Base-by-base conservation (phyloP, 75 land plant species). In the Cupressus sempervirens region DNA sequence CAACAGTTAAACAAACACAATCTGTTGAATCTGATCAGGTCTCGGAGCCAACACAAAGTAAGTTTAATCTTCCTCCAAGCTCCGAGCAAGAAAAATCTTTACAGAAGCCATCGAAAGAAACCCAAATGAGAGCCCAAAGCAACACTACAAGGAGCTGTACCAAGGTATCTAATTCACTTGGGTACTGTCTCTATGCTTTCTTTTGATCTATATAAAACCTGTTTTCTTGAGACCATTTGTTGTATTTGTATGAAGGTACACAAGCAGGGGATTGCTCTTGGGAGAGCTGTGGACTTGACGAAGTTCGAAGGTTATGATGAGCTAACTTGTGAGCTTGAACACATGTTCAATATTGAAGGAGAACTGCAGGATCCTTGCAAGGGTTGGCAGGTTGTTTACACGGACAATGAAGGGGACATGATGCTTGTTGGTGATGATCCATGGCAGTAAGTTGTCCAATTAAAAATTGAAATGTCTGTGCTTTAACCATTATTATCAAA, bases 371-470 rank as follows among this genome's bases (percentile, higher is more conserved):
- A 91, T 26, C 85, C 87, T 0, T 70, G 89, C 54, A 92, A 91
- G 65, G 94, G 94, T 40, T 96, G 98, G 98, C 90, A 92, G 54
- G 89, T 95, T 35, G 95, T 95, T 35, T 96, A 90, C 85, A 95
- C 91, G 41, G 98, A 95, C 88, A 88, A 95, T 82, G 97, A 95
- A 84, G 96, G 89, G 29, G 98, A 96, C 73, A 91, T 91, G 93
- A 97, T 96, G 93, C 95, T 93, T 68, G 98, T 95, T 58, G 97
- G 96, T n/a, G 98, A 96, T 85, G 96, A 96, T 83, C 98, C 98
- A 1, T 96, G 98, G 98, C 85, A 68, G 98, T 96, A 89, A 89
- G 93, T 89, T n/a, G 40, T 53, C 23, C 12, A 20, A 77, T 46
- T 32, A 81, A 84, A 76, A 53, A 30, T 58, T 73, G 9, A 36